Evolutionary conservation across 768 basidiomycete genomes (phyloP).

Genomic region (Panaeolus papilionaceus): DNA sequence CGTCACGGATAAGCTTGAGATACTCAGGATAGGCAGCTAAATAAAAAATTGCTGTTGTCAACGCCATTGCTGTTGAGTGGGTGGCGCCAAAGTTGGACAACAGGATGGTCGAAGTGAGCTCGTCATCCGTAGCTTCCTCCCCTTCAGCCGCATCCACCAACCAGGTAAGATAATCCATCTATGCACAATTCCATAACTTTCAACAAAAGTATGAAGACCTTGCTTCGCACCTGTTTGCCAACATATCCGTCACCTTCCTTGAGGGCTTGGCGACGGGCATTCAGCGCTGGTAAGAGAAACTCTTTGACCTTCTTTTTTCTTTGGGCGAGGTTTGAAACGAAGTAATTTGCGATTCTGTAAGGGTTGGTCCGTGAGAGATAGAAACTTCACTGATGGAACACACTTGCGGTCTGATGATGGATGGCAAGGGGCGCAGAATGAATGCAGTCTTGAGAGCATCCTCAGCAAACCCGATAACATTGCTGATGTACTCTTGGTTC

Average conservation of each 20-base stretch:
- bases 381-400: too few relatives aligned
- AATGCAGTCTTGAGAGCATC: constrained; percentile 36
- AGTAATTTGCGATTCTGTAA: constrained; percentile 22
- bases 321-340: constrained; percentile 17
- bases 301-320: constrained; percentile 13
- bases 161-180: constrained; percentile 24
- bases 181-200: background rate
- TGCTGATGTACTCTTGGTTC: constrained; percentile 39
- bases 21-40: constrained; percentile 34
- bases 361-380: background rate
- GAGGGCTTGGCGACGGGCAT: constrained; percentile 19
- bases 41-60: constrained; percentile 32
- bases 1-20: constrained; percentile 20
- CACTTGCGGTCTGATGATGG: constrained; percentile 48
- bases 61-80: constrained; percentile 43
- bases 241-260: background rate
- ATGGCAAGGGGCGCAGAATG: constrained; percentile 44
- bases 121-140: constrained; percentile 23
- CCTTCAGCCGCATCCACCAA: constrained; percentile 28
- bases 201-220: too few relatives aligned
- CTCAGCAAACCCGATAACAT: constrained; percentile 41
- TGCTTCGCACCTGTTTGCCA: constrained; percentile 11
- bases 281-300: constrained; percentile 24
- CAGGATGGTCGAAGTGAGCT: constrained; percentile 35
- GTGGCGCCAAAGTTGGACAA: constrained; percentile 45